A percentile compares a stretch with the other conserved stretches of the same genome.
Conservation (phyloP, 495 filamentous ascomycete species). For the Terfezia claveryi region DNA sequence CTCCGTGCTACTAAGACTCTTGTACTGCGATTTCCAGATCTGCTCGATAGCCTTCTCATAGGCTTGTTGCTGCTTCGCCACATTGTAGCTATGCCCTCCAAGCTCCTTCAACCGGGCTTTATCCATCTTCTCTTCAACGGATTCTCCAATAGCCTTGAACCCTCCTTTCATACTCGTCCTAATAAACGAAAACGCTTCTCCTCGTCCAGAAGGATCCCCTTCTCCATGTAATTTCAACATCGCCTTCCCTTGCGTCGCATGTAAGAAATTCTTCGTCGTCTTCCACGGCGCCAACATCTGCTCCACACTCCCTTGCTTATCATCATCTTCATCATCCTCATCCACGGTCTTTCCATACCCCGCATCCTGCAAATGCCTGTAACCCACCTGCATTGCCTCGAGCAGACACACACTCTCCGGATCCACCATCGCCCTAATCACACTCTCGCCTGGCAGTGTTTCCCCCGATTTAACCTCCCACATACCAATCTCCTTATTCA, state of each 20-base stretch:
- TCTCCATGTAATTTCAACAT: constrained; percentile 90
- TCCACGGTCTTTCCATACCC: constrained; percentile 54
- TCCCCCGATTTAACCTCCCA: constrained; percentile 61
- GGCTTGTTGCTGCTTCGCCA: constrained; percentile 66
- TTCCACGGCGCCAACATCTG: constrained; percentile 86
- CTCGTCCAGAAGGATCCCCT: constrained; percentile 86
- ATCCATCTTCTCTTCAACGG: constrained; percentile 64
- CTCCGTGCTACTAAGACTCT: constrained; percentile 43
- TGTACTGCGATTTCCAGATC: constrained; percentile 76
- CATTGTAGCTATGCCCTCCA: constrained; percentile 91
- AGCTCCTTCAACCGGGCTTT: constrained; percentile 67
- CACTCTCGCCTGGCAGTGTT: constrained; percentile 48
- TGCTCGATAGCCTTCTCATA: constrained; percentile 73
- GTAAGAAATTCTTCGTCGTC: constrained; percentile 80
- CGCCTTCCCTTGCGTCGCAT: constrained; percentile 82
- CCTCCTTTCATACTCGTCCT: constrained; percentile 97
- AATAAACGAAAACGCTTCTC: constrained; percentile 85
- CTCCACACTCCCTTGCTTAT: constrained; percentile 45
- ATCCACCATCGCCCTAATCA: constrained; percentile 65
- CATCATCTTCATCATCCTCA: constrained; percentile 38
- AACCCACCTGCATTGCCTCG: constrained; percentile 90
- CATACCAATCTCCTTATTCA: constrained; percentile 59
- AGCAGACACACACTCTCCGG: constrained; percentile 87
- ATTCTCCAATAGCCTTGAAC: constrained; percentile 76
- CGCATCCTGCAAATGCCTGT: constrained; percentile 59